phyloP scores from a whole-genome alignment of 2,329 filamentous ascomycete genomes.

The Bipolaris victoriae region DNA sequence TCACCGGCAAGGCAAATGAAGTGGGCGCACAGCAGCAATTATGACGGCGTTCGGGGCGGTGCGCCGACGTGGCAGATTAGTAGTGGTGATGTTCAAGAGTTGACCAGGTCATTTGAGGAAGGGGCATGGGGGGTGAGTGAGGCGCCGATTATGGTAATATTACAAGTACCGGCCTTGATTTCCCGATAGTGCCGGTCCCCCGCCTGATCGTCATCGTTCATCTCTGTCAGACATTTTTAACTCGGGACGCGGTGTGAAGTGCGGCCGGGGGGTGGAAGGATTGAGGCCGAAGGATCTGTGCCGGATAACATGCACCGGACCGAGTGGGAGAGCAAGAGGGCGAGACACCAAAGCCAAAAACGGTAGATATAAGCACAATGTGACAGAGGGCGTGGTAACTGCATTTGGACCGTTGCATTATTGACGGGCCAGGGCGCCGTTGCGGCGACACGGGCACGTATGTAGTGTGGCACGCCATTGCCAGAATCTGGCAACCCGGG shows the following conservation, averaged over 20 bases:
- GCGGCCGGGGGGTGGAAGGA: not conserved
- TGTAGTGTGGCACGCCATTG: slow-evolving; percentile 1
- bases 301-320: slow-evolving; percentile 8
- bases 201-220: slow-evolving; percentile 6
- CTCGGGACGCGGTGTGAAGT: slow-evolving; percentile 5
- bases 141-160: slow-evolving; percentile 3
- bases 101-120: not conserved
- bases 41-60: not conserved
- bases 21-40: slow-evolving; percentile 25
- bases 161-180: slow-evolving; percentile 3
- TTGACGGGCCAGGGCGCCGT: slow-evolving; percentile 10
- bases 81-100: not conserved
- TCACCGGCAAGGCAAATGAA: slow-evolving; percentile 12
- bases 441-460: not conserved
- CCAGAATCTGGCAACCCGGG: slow-evolving; percentile 4
- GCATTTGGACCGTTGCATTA: slow-evolving; percentile 6
- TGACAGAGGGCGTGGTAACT: slow-evolving; percentile 3
- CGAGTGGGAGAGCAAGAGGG: not conserved
- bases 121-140: not conserved
- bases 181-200: slow-evolving; percentile 4
- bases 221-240: not conserved
- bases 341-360: not conserved
- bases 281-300: not conserved
- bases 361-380: not conserved
- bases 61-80: slow-evolving; percentile 24